These are phyloP conservation scores for Xylaria telfairii DNA, from an alignment of 495 filamentous ascomycete species.

Conservation along the genomic window DNA sequence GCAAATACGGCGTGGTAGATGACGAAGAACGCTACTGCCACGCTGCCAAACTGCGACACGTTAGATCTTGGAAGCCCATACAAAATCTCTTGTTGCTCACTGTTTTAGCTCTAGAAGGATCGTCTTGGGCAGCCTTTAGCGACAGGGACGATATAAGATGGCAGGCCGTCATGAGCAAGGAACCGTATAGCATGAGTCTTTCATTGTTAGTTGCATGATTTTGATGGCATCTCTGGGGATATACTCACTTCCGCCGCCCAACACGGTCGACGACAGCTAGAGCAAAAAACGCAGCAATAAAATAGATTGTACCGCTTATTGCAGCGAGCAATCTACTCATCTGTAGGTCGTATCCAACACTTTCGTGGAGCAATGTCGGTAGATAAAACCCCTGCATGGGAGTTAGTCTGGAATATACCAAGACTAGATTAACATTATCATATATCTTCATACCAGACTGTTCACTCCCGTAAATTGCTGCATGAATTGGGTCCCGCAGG, in stretches of 20 bases:
- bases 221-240: neutral
- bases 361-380: constrained; percentile 37
- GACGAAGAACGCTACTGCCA: constrained; percentile 42
- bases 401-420: constrained; percentile 4
- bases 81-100: constrained; percentile 20
- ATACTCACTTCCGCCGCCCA: constrained; percentile 39
- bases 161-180: constrained; percentile 31
- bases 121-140: constrained; percentile 31
- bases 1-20: constrained; percentile 44
- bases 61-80: constrained; percentile 4
- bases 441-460: constrained; percentile 25
- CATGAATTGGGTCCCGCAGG: constrained; percentile 42
- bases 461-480: constrained; percentile 41
- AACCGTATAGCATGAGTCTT: constrained; percentile 35
- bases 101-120: constrained; percentile 29
- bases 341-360: constrained; percentile 36
- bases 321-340: constrained; percentile 39
- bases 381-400: constrained; percentile 34
- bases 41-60: constrained; percentile 33
- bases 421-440: neutral
- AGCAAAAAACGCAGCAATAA: constrained; percentile 38
- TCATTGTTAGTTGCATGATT: constrained; percentile 3
- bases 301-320: constrained; percentile 38
- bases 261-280: constrained; percentile 37
- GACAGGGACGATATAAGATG: constrained; percentile 41